Percentiles rank a stretch among this genome's conserved stretches.
Evolutionary conservation across 129 eudicot species (phyloP).

Genomic region (Erigeron canadensis): DNA sequence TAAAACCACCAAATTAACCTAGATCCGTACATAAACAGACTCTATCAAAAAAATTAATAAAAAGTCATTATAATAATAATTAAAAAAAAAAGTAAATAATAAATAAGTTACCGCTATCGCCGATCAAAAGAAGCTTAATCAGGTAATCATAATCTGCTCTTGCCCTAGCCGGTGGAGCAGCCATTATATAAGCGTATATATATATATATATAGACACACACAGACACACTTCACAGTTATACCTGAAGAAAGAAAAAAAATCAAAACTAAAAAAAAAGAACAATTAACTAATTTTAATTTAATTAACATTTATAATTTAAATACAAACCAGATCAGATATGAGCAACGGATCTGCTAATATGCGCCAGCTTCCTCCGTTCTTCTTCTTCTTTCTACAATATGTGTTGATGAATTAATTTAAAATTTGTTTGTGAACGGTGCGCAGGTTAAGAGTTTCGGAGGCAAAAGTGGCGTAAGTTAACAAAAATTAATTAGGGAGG

Average conservation of each 20-base stretch:
- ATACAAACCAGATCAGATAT: too few species aligned
- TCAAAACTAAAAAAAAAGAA: background rate
- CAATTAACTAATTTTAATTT: too few species aligned
- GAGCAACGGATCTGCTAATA: too few species aligned
- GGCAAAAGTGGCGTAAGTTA: too few species aligned
- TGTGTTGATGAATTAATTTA: too few species aligned
- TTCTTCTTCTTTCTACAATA: too few species aligned
- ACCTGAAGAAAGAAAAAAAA: slow-evolving; percentile 26
- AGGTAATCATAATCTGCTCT: slow-evolving; percentile 60
- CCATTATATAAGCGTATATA: slow-evolving; percentile 34
- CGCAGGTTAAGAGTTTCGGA: too few species aligned
- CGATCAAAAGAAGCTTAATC: slow-evolving; percentile 62
- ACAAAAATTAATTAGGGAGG: background rate
- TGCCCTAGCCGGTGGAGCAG: slow-evolving; percentile 65
- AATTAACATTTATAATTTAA: too few species aligned
- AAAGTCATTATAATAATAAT: background rate
- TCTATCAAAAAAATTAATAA: background rate
- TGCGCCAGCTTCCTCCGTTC: too few species aligned
- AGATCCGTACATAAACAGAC: slow-evolving; percentile 32
- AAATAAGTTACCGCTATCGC: slow-evolving; percentile 47
- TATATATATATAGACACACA: slow-evolving; percentile 8
- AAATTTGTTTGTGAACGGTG: too few species aligned
- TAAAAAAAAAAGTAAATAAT: background rate
- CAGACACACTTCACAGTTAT: slow-evolving; percentile 4
- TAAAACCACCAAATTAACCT: slow-evolving; percentile 20